Percentiles rank a stretch among this genome's conserved stretches.
These are phyloP conservation scores for Dendrobium catenatum DNA, from an alignment of 106 monocot species.

Conservation along the genomic window DNA sequence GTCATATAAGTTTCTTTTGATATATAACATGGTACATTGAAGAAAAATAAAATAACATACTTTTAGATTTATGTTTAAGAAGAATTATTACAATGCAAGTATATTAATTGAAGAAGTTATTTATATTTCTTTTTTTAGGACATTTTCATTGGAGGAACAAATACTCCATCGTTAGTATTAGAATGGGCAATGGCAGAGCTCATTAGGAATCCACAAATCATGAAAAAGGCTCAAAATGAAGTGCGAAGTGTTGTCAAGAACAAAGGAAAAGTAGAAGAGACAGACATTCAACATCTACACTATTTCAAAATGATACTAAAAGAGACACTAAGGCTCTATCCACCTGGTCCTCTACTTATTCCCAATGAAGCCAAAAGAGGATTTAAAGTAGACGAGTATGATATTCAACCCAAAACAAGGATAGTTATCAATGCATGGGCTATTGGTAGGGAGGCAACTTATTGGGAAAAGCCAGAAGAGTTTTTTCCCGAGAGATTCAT, in stretches of 20 bases:
- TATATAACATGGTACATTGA: too few species aligned
- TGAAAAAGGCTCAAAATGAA: conserved; percentile 12
- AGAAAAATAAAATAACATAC: too few species aligned
- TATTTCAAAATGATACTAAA: conserved; percentile 1
- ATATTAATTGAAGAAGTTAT: too few species aligned
- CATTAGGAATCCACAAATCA: conserved; percentile 1
- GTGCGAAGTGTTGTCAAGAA: background rate
- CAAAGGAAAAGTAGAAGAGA: conserved; percentile 8
- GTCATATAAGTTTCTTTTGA: too few species aligned
- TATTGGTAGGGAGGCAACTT: conserved; percentile 1
- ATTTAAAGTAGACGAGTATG: background rate
- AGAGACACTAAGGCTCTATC: background rate
- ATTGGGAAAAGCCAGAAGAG: conserved; percentile 6
- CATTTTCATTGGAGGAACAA: conserved; percentile 7
- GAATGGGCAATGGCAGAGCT: conserved; percentile 17
- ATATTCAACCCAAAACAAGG: conserved; percentile 2
- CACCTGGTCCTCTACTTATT: conserved; percentile 1
- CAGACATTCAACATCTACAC: background rate
- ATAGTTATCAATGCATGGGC: conserved; percentile 1
- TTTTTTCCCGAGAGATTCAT: conserved; percentile 2
- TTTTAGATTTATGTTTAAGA: too few species aligned
- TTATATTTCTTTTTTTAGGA: background rate
- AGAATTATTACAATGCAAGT: too few species aligned
- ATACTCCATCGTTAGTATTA: background rate
- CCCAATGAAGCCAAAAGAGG: background rate